Evolutionary conservation across 495 filamentous ascomycete genomes (phyloP).

Genomic region (Neurospora hispaniola): DNA sequence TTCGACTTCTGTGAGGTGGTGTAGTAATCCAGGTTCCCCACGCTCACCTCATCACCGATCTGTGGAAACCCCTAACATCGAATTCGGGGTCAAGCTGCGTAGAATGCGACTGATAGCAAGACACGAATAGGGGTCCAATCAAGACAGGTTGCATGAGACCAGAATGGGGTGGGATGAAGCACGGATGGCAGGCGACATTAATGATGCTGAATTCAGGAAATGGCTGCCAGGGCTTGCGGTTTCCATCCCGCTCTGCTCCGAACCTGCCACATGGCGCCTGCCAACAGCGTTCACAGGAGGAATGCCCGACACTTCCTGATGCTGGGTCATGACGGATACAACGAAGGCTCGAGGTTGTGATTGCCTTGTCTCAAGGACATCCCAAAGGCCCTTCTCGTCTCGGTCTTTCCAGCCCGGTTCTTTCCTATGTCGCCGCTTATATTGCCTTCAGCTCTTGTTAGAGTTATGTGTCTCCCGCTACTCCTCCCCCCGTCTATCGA

Average conservation of each 20-base stretch:
- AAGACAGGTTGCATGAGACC: neutral
- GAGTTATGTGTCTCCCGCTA: neutral
- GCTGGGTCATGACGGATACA: neutral
- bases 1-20: neutral
- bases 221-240: neutral
- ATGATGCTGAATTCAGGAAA: neutral
- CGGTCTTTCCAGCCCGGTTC: neutral
- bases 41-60: neutral
- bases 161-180: neutral
- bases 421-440: neutral
- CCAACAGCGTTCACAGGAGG: neutral
- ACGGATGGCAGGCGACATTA: neutral
- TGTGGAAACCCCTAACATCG: neutral
- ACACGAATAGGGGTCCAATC: neutral
- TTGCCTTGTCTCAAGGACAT: neutral
- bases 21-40: neutral
- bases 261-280: neutral
- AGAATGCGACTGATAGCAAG: neutral
- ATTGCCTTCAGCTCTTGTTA: neutral
- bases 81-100: neutral
- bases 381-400: neutral
- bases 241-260: neutral
- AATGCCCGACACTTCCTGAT: neutral
- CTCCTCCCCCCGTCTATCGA: neutral
- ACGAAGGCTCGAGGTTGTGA: neutral